Conservation (phyloP, 306 rosid species). For the Quercus engelmannii region DNA sequence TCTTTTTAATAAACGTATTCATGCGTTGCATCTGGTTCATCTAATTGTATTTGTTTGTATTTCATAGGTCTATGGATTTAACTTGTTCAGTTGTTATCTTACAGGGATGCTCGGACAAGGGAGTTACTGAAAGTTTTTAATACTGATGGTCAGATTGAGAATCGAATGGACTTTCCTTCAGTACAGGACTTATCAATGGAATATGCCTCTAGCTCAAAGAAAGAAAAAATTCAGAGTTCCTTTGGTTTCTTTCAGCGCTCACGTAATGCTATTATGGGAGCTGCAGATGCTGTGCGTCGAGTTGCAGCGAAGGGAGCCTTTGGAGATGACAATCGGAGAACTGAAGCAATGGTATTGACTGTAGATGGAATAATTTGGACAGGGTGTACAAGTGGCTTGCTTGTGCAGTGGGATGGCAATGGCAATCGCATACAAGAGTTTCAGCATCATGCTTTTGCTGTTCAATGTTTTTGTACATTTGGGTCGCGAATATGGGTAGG, state of each 20-base stretch:
- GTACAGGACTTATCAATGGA: constrained; percentile 67
- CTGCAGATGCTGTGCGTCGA: constrained; percentile 97
- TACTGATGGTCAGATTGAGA: constrained; percentile 86
- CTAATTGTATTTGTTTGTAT: neutral
- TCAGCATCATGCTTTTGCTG: constrained; percentile 59
- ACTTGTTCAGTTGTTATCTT: constrained; percentile 38
- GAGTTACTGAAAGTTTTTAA: constrained; percentile 86
- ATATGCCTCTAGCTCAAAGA: constrained; percentile 50
- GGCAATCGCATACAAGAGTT: constrained; percentile 88
- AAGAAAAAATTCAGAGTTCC: constrained; percentile 74
- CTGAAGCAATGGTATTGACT: constrained; percentile 68
- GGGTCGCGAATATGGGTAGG: constrained; percentile 90
- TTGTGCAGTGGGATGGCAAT: constrained; percentile 89
- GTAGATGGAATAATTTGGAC: constrained; percentile 90
- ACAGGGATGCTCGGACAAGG: constrained; percentile 91
- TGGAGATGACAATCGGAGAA: constrained; percentile 89
- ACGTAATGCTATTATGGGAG: constrained; percentile 90
- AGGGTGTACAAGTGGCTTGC: constrained; percentile 82
- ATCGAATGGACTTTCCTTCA: constrained; percentile 59
- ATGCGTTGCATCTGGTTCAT: constrained; percentile 4
- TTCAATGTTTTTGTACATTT: constrained; percentile 81
- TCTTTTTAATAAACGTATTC: neutral
- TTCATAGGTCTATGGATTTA: constrained; percentile 11
- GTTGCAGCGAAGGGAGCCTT: constrained; percentile 82
- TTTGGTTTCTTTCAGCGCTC: constrained; percentile 96